A percentile compares a stretch with the other conserved stretches of the same genome.
Conservation (phyloP, 345 rosid genomes). For the Gossypium longicalyx region DNA sequence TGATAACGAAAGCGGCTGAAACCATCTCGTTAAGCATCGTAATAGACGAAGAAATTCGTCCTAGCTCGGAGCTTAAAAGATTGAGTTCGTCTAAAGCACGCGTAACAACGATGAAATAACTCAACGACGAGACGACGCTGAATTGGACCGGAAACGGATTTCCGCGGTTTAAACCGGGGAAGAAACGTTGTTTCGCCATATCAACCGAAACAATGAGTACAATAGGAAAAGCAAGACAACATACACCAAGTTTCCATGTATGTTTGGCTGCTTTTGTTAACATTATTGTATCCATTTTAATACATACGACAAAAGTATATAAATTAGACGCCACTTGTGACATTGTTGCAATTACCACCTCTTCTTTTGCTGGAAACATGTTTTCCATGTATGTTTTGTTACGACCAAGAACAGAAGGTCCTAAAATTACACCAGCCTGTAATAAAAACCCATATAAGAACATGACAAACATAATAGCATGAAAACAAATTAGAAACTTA, state of each 20-base stretch:
- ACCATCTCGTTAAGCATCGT: not conserved
- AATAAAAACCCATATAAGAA: too few relatives aligned
- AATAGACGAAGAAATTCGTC: conserved; percentile 6
- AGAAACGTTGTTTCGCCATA: too few relatives aligned
- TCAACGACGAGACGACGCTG: not conserved
- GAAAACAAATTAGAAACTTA: not conserved
- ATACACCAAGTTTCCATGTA: not conserved
- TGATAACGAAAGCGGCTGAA: rapidly evolving
- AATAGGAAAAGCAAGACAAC: not conserved
- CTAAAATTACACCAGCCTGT: conserved; percentile 9
- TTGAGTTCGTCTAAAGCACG: conserved; percentile 11
- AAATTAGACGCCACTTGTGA: not conserved
- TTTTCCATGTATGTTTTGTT: not conserved
- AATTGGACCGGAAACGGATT: not conserved
- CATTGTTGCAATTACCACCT: not conserved
- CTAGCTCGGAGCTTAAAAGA: conserved; percentile 8
- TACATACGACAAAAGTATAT: not conserved
- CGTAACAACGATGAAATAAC: not conserved
- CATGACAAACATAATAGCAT: too few relatives aligned
- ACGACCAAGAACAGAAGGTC: conserved; percentile 15
- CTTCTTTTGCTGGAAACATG: conserved; percentile 10
- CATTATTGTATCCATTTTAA: not conserved
- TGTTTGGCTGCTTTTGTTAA: not conserved
- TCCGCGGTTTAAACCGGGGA: not conserved
- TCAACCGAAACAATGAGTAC: not conserved